Conservation (phyloP, 805 yeast genomes). For the Hanseniaspora taiwanica region DNA sequence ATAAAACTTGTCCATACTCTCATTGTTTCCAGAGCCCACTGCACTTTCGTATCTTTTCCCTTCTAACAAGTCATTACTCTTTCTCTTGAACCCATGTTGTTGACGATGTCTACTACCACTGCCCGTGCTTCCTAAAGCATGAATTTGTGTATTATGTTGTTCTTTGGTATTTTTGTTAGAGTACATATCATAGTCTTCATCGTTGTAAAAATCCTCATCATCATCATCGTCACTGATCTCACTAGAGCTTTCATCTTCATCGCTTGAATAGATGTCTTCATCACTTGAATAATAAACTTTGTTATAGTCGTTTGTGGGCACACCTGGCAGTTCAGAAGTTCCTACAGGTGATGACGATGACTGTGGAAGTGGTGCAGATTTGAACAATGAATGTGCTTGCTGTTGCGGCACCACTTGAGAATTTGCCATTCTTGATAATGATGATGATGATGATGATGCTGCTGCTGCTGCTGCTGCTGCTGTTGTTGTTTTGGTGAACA, state of each 20-base stretch:
- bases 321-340: too few relatives aligned
- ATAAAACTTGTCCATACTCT: slow-evolving; percentile 1
- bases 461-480: too few relatives aligned
- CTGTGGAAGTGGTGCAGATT: too few relatives aligned
- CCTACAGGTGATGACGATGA: too few relatives aligned
- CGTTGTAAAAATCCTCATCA: slow-evolving; percentile 15
- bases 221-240: slow-evolving; percentile 9
- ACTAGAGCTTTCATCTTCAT: slow-evolving; percentile 3
- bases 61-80: neutral
- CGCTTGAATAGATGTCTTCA: slow-evolving; percentile 2
- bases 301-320: neutral
- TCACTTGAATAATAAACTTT: slow-evolving; percentile 5
- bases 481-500: neutral
- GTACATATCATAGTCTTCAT: slow-evolving; percentile 5
- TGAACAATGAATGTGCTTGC: too few relatives aligned
- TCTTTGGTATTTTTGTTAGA: slow-evolving; percentile 3
- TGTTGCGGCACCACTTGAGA: too few relatives aligned
- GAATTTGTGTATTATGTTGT: too few relatives aligned
- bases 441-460: too few relatives aligned
- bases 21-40: neutral
- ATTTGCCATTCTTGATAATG: too few relatives aligned
- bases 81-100: too few relatives aligned
- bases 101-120: too few relatives aligned
- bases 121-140: too few relatives aligned
- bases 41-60: neutral